Percentiles rank a stretch among this genome's conserved stretches.
phyloP scores from a whole-genome alignment of 148 eudicot genomes.

The Cornus kousa region DNA sequence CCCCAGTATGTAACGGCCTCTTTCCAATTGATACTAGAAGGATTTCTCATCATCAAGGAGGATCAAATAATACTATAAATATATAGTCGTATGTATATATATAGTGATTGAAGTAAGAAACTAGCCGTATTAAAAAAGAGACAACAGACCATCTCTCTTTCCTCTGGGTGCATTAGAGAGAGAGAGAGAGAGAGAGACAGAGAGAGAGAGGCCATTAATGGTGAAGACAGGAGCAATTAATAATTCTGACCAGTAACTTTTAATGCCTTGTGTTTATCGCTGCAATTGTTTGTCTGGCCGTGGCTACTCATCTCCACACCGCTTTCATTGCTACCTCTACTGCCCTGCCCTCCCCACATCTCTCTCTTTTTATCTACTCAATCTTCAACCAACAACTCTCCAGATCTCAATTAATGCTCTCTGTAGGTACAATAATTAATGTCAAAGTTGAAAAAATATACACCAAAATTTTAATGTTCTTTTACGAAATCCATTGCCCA shows the following conservation, averaged over 20 bases:
- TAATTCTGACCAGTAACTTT: background rate
- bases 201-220: conserved; percentile 11
- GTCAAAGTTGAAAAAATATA: background rate
- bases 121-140: background rate
- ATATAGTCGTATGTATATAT: no score
- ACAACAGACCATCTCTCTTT: background rate
- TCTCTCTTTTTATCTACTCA: background rate
- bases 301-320: background rate
- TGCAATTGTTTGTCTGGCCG: background rate
- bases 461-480: background rate
- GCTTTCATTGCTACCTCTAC: background rate
- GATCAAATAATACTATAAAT: no score
- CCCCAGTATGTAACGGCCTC: background rate
- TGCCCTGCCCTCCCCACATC: no score
- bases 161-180: no score
- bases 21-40: no score
- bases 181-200: no score
- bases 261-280: conserved; percentile 9
- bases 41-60: no score
- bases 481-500: background rate
- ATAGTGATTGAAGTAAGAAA: background rate
- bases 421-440: no score
- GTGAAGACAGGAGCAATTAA: conserved; percentile 10
- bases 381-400: conserved; percentile 5
- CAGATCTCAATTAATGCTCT: conserved; percentile 12